These are phyloP conservation scores for Phalaenopsis equestris DNA, from an alignment of 106 monocot species.

Conservation along the genomic window DNA sequence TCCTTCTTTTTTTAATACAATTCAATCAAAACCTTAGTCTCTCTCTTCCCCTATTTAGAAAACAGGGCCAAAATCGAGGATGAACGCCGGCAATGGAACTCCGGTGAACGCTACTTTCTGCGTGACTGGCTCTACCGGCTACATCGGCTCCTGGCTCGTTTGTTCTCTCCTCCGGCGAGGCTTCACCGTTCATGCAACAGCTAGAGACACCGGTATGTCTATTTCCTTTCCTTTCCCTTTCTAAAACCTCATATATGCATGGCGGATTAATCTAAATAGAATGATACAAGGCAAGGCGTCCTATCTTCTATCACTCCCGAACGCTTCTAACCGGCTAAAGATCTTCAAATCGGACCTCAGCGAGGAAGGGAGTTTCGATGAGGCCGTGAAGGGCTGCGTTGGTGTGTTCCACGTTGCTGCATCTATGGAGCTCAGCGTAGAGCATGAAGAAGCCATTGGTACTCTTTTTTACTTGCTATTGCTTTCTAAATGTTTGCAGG, in stretches of 20 bases:
- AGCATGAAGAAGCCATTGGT: conserved; percentile 29
- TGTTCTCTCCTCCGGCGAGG: conserved; percentile 43
- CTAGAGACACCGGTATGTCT: conserved; percentile 34
- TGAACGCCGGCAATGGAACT: too few species aligned
- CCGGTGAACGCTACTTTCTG: conserved; percentile 20
- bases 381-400: conserved; percentile 39
- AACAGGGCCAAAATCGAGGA: too few species aligned
- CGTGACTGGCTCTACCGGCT: conserved; percentile 68
- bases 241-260: too few species aligned
- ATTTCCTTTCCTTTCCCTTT: neutral
- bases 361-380: conserved; percentile 65
- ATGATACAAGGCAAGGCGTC: too few species aligned
- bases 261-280: too few species aligned
- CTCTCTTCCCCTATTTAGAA: too few species aligned
- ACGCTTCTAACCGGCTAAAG: conserved; percentile 15
- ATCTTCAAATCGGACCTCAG: conserved; percentile 47
- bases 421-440: conserved; percentile 37
- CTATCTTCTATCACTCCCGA: too few species aligned
- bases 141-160: conserved; percentile 71
- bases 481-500: too few species aligned
- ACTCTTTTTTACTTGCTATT: neutral
- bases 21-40: too few species aligned
- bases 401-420: conserved; percentile 69
- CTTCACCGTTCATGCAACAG: conserved; percentile 51
- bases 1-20: too few species aligned